A percentile compares a stretch with the other conserved stretches of the same genome.
Evolutionary conservation across 2,329 filamentous ascomycete species (phyloP).

Genomic region (Pseudogymnoascus sp.): DNA sequence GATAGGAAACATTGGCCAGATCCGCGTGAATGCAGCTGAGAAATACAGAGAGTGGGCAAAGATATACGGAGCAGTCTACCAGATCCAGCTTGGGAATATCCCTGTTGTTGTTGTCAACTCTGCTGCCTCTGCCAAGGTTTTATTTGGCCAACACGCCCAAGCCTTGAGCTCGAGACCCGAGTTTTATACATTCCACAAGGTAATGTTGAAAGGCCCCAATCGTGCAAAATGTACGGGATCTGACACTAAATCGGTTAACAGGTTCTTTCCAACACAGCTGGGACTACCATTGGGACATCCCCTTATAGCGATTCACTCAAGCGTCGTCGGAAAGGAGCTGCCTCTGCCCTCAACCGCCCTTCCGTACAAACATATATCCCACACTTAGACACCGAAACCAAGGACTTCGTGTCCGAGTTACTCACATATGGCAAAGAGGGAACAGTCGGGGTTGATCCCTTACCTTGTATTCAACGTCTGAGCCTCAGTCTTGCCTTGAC

Average conservation of each 20-base stretch:
- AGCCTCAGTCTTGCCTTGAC: conserved; percentile 55
- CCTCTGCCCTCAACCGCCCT: conserved; percentile 56
- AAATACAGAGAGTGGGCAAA: conserved; percentile 48
- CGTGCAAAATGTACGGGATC: background rate
- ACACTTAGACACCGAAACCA: conserved; percentile 54
- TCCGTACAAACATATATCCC: conserved; percentile 54
- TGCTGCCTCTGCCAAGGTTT: conserved; percentile 39
- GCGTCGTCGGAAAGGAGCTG: conserved; percentile 55
- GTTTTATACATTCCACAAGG: conserved; percentile 53
- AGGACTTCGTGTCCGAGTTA: conserved; percentile 54
- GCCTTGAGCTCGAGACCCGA: conserved; percentile 47
- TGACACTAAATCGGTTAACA: conserved; percentile 21
- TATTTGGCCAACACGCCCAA: conserved; percentile 46
- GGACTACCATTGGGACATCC: conserved; percentile 60
- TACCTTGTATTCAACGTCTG: conserved; percentile 60
- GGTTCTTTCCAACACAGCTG: conserved; percentile 56
- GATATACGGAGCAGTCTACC: conserved; percentile 43
- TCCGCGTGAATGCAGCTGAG: conserved; percentile 46
- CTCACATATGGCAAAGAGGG: conserved; percentile 49
- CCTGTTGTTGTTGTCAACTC: conserved; percentile 49
- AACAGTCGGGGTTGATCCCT: conserved; percentile 47
- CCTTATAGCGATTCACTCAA: conserved; percentile 59
- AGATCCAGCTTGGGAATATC: conserved; percentile 49
- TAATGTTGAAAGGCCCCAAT: conserved; percentile 17
- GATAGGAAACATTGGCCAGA: conserved; percentile 48